Evolutionary conservation across 2,329 filamentous ascomycete genomes (phyloP), one percentile per base, ranked within the genome.

Genomic region (Penicillium sp.): DNA sequence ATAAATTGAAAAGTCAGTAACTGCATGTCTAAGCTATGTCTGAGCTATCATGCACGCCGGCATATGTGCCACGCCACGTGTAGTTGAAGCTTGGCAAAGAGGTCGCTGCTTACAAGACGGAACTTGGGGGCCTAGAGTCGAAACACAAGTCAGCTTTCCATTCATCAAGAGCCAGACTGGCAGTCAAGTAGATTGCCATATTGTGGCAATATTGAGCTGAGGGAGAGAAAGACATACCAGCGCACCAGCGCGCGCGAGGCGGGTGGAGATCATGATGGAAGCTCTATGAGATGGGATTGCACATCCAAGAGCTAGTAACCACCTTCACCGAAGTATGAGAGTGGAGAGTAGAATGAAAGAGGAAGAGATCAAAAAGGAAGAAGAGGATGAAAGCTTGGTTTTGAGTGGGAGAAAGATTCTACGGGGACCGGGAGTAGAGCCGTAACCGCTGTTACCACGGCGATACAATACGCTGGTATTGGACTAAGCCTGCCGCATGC

Each of bases 231-330:
- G 35, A 76, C 78, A 65, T 76, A 80, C 77, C 76, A 79, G 72
- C 72, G 73, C 76, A 75, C 76, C 75, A 65, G 75, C 69, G 71
- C 78, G 78, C 73, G 76, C 73, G 66, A 80, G 72, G 73, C 75
- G 73, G 65, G 76, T 73, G 68, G 77, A 77, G 70, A 80, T 77
- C 78, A 80, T 80, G 68, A 70, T 78, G 72, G 65, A 70, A 70
- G 72, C 72, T 73, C 72, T 75, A 72, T 69, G 71, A 69, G 66
- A 68, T 67, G 65, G 67, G 70, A 71, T 69, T 68, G 70, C 71
- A 71, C 75, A 75, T 75, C 68, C 69, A 76, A 73, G 58, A 69
- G 66, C 62, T 62, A 69, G 57, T 63, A 70, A 66, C 71, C 70
- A 75, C 70, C 71, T 72, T 73, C 72, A 73, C 65, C 59, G 63